phyloP scores from a whole-genome alignment of 495 filamentous ascomycete genomes.

The Melanomma pulvis-pyrius region DNA sequence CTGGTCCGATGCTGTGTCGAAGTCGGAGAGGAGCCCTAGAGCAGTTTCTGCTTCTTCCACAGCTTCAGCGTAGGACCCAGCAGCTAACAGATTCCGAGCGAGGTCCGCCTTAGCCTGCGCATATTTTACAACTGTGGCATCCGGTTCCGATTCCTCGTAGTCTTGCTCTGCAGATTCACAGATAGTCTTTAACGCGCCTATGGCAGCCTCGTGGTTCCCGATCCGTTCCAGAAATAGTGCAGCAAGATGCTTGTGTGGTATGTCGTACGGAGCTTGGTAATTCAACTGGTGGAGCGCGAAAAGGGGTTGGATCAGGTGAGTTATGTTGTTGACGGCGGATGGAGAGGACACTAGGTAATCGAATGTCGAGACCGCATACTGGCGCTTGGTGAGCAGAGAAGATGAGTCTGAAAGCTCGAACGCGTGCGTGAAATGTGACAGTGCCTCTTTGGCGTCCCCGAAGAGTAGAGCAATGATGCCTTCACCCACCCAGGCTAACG shows the following conservation, averaged over 20 bases:
- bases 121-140: conserved; percentile 69
- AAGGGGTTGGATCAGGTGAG: conserved; percentile 70
- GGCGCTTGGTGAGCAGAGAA: conserved; percentile 67
- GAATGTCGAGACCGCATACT: conserved; percentile 77
- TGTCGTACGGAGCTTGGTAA: conserved; percentile 64
- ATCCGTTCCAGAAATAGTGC: conserved; percentile 81
- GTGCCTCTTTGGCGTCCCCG: conserved; percentile 75
- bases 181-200: conserved; percentile 63
- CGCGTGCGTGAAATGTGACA: conserved; percentile 87
- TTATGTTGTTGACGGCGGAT: conserved; percentile 61
- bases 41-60: conserved; percentile 59
- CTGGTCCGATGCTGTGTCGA: conserved; percentile 52
- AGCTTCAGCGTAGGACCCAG: conserved; percentile 63
- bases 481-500: conserved; percentile 91
- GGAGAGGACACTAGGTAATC: conserved; percentile 67
- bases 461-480: conserved; percentile 76
- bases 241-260: conserved; percentile 74
- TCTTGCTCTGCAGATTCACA: conserved; percentile 72
- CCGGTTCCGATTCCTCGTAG: conserved; percentile 81
- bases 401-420: conserved; percentile 86
- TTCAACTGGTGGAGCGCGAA: conserved; percentile 85
- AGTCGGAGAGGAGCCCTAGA: conserved; percentile 41
- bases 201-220: conserved; percentile 66
- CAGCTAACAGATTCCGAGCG: conserved; percentile 73
- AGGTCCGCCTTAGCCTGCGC: conserved; percentile 87